Evolutionary conservation across 805 yeast genomes (phyloP), one percentile per base, ranked within the genome.

Genomic region (Candida boidinii): DNA sequence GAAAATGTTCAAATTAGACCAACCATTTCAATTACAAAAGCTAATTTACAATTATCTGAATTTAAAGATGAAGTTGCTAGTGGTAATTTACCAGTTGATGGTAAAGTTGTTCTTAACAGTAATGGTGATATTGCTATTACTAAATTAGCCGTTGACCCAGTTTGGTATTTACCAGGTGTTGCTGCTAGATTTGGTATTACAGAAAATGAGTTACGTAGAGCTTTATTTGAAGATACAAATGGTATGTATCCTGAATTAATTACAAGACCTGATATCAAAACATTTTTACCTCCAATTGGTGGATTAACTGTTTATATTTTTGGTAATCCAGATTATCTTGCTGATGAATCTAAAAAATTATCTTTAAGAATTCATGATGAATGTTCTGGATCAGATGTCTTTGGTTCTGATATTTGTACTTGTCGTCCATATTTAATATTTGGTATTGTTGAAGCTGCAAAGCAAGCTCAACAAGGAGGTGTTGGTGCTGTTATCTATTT

Each of bases 231-330:
- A 48, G 82, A 76, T 48, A 76, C 83, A 30, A 79, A 78, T 45
- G 82, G 83, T 26, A 74, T 76, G 70, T 76, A 76, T 49, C 82
- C 83, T 12, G 83, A 76, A 53, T 60, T 76, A 42, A 62, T 76
- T 33, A 76, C 83, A 6, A 70, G 84, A 51, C 79, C 79, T 7
- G 83, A 76, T 49, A 66, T 76, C 41, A 76, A 76, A 48, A 71
- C 72, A 13, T 76, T 76, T 44, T 55, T 76, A 40, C 83, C 83
- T 28, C 83, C 84, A 32, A 76, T 76, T 49, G 84, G 84, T 27
- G 83, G 83, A 12, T 50, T 68, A 34, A 76, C 83, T 6, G 81
- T 70, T 15, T 76, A 76, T 53, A 75, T 76, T 38, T 74, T 76
- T 51, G 83, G 83, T 38, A 65, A 76, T 41, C 78, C 79, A 23